phyloP scores from a whole-genome alignment of 768 basidiomycete species.

The Pisolithus orientalis region DNA sequence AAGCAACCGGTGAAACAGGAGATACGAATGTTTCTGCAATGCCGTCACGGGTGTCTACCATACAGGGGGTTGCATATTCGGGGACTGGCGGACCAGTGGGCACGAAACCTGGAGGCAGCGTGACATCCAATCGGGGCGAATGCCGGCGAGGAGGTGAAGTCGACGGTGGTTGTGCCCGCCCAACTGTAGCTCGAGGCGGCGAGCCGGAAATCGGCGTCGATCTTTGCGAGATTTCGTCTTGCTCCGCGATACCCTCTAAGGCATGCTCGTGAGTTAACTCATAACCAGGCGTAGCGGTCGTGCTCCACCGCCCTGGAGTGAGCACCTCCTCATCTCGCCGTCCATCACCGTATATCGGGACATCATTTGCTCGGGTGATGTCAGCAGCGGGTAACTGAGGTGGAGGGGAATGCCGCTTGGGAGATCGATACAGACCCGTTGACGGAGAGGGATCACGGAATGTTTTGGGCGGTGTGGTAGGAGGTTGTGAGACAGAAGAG shows the following conservation, averaged over 20 bases:
- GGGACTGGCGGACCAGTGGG: constrained; percentile 17
- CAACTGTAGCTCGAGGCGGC: constrained; percentile 4
- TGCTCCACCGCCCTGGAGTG: constrained; percentile 67
- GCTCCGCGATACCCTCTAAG: constrained; percentile 1
- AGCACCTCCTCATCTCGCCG: constrained; percentile 27
- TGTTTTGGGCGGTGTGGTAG: constrained; percentile 15
- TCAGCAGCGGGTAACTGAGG: constrained; percentile 24
- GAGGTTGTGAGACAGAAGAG: constrained; percentile 9
- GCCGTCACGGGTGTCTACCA: background rate
- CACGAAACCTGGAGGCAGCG: constrained; percentile 25
- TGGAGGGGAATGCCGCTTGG: constrained; percentile 28
- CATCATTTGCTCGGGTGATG: constrained; percentile 23
- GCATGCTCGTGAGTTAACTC: constrained; percentile 23
- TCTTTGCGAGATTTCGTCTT: background rate
- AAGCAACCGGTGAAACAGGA: background rate
- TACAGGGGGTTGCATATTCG: constrained; percentile 5
- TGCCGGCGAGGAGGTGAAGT: constrained; percentile 6
- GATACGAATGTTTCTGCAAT: constrained; percentile 7
- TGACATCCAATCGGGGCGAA: constrained; percentile 1
- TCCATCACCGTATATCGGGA: constrained; percentile 16
- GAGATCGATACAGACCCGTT: constrained; percentile 19
- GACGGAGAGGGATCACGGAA: constrained; percentile 21
- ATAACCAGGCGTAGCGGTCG: constrained; percentile 67
- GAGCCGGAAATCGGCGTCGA: constrained; percentile 8
- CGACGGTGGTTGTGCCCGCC: background rate